Evolutionary conservation across 495 filamentous ascomycete genomes (phyloP).

Genomic region (Cercophora newfieldiana): DNA sequence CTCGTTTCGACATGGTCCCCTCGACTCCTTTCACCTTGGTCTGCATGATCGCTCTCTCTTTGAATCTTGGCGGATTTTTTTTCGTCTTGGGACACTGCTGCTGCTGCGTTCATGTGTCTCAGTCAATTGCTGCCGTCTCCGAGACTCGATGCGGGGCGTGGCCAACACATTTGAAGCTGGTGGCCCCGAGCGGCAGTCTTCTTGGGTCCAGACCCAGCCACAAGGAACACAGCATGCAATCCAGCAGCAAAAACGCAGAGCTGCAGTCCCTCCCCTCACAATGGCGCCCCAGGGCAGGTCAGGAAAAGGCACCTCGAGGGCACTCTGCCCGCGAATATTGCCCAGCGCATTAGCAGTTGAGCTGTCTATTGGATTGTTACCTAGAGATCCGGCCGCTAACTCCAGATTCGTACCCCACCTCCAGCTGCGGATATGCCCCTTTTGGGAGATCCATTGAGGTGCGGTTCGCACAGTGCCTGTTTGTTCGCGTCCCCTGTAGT

Average conservation of each 20-base stretch:
- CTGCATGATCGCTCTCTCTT: background rate
- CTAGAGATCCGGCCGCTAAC: background rate
- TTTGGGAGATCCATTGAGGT: background rate
- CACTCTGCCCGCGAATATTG: background rate
- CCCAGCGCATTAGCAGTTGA: background rate
- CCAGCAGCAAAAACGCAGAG: background rate
- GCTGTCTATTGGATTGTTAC: background rate
- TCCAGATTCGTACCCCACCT: background rate
- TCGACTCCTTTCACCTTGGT: background rate
- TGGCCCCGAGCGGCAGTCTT: background rate
- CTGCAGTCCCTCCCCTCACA: background rate
- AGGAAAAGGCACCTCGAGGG: background rate
- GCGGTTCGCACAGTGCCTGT: background rate
- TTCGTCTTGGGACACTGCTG: background rate
- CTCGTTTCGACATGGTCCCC: background rate
- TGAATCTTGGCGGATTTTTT: background rate
- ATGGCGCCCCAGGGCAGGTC: background rate
- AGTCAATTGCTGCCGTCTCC: background rate
- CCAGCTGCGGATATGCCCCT: background rate
- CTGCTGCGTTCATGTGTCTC: background rate
- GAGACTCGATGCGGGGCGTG: too few relatives aligned
- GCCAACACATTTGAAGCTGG: background rate
- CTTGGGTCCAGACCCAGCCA: conserved; percentile 13
- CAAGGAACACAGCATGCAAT: background rate
- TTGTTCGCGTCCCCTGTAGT: background rate